These are phyloP conservation scores for Moricandia arvensis DNA, from an alignment of 345 rosid genomes.

Conservation along the genomic window DNA sequence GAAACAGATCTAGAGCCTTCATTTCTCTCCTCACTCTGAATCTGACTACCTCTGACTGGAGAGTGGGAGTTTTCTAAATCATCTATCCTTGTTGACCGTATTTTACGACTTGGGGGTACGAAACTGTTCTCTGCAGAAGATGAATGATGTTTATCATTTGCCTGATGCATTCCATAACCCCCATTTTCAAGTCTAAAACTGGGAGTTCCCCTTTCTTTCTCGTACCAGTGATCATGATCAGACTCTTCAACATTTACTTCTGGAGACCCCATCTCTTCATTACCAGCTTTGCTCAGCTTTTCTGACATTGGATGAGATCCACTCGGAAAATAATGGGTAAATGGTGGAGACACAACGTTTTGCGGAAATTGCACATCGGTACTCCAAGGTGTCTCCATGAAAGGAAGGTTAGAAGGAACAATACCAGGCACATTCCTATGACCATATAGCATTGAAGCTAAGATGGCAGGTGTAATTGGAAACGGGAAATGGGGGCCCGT, in stretches of 20 bases:
- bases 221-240: slow-evolving; percentile 62
- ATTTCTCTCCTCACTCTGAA: slow-evolving; percentile 57
- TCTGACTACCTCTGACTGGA: slow-evolving; percentile 57
- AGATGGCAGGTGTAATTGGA: slow-evolving; percentile 51
- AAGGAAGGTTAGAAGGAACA: slow-evolving; percentile 58
- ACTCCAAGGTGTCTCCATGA: slow-evolving; percentile 59
- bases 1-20: slow-evolving; percentile 58
- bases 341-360: slow-evolving; percentile 53
- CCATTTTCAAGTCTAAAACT: slow-evolving; percentile 61
- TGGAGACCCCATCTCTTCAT: slow-evolving; percentile 44
- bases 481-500: slow-evolving; percentile 56
- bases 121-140: slow-evolving; percentile 50
- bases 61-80: slow-evolving; percentile 48
- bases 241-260: slow-evolving; percentile 51
- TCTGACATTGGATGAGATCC: slow-evolving; percentile 54
- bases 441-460: slow-evolving; percentile 65
- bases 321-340: slow-evolving; percentile 63
- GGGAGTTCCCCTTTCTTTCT: slow-evolving; percentile 54
- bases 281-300: slow-evolving; percentile 46
- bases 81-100: slow-evolving; percentile 33
- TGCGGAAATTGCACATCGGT: slow-evolving; percentile 65
- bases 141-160: slow-evolving; percentile 57
- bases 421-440: slow-evolving; percentile 66
- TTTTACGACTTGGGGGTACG: slow-evolving; percentile 47
- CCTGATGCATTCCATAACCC: slow-evolving; percentile 47